These are phyloP conservation scores for Malania oleifera DNA, from an alignment of 164 flowering plant genomes.

Conservation along the genomic window DNA sequence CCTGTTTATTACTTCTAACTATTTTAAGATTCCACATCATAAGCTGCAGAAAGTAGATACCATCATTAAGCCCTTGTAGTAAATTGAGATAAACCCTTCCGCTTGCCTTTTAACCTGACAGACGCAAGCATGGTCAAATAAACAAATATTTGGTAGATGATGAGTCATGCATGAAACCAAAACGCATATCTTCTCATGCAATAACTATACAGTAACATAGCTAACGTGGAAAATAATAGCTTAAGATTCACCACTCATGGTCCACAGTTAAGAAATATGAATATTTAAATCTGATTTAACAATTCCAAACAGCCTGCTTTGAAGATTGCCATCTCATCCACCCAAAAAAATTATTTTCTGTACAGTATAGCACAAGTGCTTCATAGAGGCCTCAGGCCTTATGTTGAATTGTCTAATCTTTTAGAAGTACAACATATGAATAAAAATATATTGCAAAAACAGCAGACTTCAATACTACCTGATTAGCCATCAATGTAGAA, in stretches of 20 bases:
- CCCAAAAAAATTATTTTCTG: too few relatives aligned
- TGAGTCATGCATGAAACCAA: background rate
- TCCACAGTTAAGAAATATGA: too few relatives aligned
- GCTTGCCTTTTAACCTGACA: slow-evolving; percentile 87
- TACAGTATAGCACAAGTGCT: background rate
- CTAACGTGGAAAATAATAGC: background rate
- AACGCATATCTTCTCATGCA: background rate
- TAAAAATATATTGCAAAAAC: background rate
- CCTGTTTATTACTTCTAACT: background rate
- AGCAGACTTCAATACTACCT: slow-evolving; percentile 40
- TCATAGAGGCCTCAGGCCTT: background rate
- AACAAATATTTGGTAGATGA: background rate
- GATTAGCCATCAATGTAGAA: slow-evolving; percentile 75
- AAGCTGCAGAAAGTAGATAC: slow-evolving; percentile 24
- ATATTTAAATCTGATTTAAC: too few relatives aligned
- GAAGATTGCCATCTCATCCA: too few relatives aligned
- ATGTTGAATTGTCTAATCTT: background rate
- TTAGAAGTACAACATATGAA: background rate
- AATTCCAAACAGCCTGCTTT: too few relatives aligned
- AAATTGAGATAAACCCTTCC: slow-evolving; percentile 65
- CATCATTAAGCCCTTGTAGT: slow-evolving; percentile 77
- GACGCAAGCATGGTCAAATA: background rate
- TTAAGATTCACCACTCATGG: too few relatives aligned
- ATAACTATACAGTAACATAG: background rate
- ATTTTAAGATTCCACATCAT: background rate